Evolutionary conservation across 208 protist genomes (phyloP).

Genomic region (Crithidia sp.): DNA sequence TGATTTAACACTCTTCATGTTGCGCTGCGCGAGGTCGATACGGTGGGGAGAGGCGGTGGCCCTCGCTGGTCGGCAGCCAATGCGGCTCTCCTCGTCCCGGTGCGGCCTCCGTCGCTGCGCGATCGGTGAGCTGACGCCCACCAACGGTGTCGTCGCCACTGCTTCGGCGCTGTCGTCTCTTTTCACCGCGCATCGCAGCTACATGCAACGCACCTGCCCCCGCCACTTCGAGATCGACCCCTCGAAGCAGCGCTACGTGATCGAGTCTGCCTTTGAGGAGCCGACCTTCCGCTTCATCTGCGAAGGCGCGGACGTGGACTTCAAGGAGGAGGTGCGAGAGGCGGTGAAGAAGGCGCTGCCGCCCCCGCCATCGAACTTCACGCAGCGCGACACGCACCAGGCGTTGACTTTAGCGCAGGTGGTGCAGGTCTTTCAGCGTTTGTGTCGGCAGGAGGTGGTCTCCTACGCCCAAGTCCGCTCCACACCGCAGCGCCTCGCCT

Average conservation of each 20-base stretch:
- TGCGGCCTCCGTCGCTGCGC: not conserved
- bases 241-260: slow-evolving; percentile 54
- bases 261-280: slow-evolving; percentile 88
- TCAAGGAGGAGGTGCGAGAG: slow-evolving; percentile 76
- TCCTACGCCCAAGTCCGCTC: slow-evolving; percentile 86
- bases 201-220: slow-evolving; percentile 30
- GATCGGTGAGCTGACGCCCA: not conserved
- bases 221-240: slow-evolving; percentile 54
- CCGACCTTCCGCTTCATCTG: slow-evolving; percentile 86
- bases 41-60: not conserved
- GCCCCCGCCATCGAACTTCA: slow-evolving; percentile 61
- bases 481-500: slow-evolving; percentile 63
- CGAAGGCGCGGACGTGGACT: slow-evolving; percentile 86
- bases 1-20: too few species aligned
- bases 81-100: not conserved
- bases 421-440: slow-evolving; percentile 61
- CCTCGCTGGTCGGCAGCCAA: not conserved
- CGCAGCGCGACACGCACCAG: slow-evolving; percentile 21
- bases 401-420: slow-evolving; percentile 31
- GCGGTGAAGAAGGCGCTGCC: slow-evolving; percentile 61
- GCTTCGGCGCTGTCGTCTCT: not conserved
- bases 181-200: slow-evolving; percentile 13
- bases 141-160: not conserved
- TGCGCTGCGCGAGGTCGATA: too few species aligned
- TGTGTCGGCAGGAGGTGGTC: slow-evolving; percentile 62